phyloP scores from a whole-genome alignment of 2,329 filamentous ascomycete species.

The Arachnomyces sp. region DNA sequence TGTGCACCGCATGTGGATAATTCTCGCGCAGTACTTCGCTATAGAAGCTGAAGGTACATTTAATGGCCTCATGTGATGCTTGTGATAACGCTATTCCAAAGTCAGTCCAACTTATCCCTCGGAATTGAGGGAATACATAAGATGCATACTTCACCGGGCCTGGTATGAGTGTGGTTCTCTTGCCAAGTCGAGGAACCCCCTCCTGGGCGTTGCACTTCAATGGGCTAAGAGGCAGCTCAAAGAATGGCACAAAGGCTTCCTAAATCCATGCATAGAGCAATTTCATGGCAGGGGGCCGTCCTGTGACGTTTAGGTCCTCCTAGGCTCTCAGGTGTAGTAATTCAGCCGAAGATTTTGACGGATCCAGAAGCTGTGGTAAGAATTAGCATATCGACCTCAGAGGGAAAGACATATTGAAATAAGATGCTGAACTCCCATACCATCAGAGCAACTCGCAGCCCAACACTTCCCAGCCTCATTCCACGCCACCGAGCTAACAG shows the following conservation, averaged over 20 bases:
- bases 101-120: too few relatives aligned
- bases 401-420: neutral
- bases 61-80: too few relatives aligned
- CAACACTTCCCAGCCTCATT: constrained; percentile 33
- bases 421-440: constrained; percentile 18
- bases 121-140: too few relatives aligned
- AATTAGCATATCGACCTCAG: constrained; percentile 1
- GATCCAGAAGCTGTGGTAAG: neutral
- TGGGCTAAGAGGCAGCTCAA: neutral
- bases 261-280: too few relatives aligned
- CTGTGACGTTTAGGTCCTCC: too few relatives aligned
- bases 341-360: neutral
- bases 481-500: constrained; percentile 39
- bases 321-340: too few relatives aligned
- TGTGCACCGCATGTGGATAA: too few relatives aligned
- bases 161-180: constrained; percentile 6
- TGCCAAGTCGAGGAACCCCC: neutral
- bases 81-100: too few relatives aligned
- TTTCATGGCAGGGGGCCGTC: too few relatives aligned
- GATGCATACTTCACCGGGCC: constrained; percentile 15
- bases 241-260: too few relatives aligned
- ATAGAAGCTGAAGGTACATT: too few relatives aligned
- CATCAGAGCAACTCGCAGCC: constrained; percentile 36
- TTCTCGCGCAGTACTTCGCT: too few relatives aligned
- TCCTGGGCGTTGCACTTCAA: neutral